Base-by-base conservation (phyloP, 345 rosid species). In the Arabis hirsuta region DNA sequence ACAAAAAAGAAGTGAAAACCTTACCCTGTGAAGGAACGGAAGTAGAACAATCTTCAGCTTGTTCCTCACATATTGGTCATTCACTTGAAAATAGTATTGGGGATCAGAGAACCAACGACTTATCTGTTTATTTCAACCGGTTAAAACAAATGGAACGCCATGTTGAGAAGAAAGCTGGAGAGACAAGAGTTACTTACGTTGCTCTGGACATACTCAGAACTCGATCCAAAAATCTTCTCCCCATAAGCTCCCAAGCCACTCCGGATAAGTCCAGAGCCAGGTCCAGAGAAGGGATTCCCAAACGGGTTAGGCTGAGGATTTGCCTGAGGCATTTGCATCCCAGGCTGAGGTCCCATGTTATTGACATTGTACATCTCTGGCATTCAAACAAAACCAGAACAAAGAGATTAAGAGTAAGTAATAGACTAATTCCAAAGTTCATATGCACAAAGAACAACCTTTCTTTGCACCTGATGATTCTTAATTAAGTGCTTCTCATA, bases 161-260 rank as follows among this genome's bases (percentile, higher is more conserved):
- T 8, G 10, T 44, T 6, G 19, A 3, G 29, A 12, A 13, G 41
- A 55, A 51, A 51, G 16, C 31, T 51, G 9, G 26, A 71, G 57
- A 53, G 20, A 38, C 1, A 47, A 7, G 20, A 22, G 72, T 69
- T 10, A 73, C 98, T 90, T 81, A 95, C 99, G 81, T 95, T 95
- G 81, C 99, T 92, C 84, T 94, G 98, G 73, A 95, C 98, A 60
- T 91, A 95, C 76, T 95, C 99, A 45, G 98, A 90, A 73, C 98
- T 91, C 5, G 98, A 88, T 12, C 99, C 98, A 12, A 95, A 77
- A 59, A 92, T 84, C 74, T 84, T 92, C 82, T 84, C 99, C 20
- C 98, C 97, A 64, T 92, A 95, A 34, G 97, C 99, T 55, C 98
- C 97, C 67, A 92, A 79, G 34, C 99, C 99, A 65, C 96, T 88